Conservation (phyloP, 129 eudicot species). For the Escallonia rubra region DNA sequence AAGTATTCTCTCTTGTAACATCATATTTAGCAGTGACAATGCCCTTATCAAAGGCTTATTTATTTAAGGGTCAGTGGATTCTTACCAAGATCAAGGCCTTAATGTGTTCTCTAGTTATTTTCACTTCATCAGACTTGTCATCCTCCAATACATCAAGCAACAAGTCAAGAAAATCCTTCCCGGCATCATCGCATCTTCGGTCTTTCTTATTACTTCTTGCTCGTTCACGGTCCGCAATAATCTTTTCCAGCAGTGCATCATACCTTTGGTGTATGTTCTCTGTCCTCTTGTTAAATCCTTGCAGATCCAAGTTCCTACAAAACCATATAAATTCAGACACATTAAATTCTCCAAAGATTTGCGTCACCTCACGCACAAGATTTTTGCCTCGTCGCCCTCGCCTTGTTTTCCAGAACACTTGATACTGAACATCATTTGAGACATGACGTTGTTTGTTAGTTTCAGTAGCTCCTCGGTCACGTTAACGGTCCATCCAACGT, state of each 20-base stretch:
- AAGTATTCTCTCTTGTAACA: too few species aligned
- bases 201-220: constrained; percentile 12
- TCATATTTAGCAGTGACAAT: too few species aligned
- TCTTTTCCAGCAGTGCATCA: constrained; percentile 35
- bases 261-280: constrained; percentile 28
- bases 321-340: constrained; percentile 42
- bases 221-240: constrained; percentile 26
- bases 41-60: too few species aligned
- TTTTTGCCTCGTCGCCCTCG: constrained; percentile 41
- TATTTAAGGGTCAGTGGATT: not conserved
- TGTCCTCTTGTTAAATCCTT: constrained; percentile 32
- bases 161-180: constrained; percentile 52
- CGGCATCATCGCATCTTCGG: constrained; percentile 13
- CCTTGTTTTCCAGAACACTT: constrained; percentile 42
- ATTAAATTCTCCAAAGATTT: constrained; percentile 48
- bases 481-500: constrained; percentile 33
- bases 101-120: constrained; percentile 46
- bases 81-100: constrained; percentile 50
- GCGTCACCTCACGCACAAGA: constrained; percentile 43
- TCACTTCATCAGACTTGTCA: constrained; percentile 7
- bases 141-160: constrained; percentile 49
- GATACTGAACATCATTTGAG: constrained; percentile 47
- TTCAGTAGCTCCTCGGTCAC: constrained; percentile 41
- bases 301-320: constrained; percentile 35
- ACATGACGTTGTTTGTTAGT: constrained; percentile 40